Conservation (phyloP, 2,329 filamentous ascomycete genomes). For the Xylariaceae sp. region DNA sequence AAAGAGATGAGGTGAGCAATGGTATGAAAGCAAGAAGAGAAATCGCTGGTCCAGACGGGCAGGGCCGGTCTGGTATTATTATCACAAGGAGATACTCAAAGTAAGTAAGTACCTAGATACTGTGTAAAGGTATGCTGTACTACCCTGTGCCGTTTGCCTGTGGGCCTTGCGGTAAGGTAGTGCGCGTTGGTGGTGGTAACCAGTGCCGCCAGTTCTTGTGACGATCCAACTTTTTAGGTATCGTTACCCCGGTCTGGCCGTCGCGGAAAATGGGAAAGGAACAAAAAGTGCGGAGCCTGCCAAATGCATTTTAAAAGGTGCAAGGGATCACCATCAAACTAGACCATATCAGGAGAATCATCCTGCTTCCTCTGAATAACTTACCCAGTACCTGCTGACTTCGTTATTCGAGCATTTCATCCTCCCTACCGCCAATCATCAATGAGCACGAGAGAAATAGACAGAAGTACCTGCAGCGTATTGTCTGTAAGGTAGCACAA, state of each 20-base stretch:
- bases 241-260: slow-evolving; percentile 1
- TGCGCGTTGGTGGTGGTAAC: too few species aligned
- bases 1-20: slow-evolving; percentile 3
- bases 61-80: slow-evolving; percentile 11
- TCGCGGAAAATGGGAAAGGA: neutral
- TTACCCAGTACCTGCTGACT: too few species aligned
- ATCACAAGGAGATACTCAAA: slow-evolving; percentile 2
- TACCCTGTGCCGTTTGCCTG: too few species aligned
- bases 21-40: neutral
- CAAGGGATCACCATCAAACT: neutral
- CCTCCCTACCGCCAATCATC: too few species aligned
- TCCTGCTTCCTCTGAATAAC: too few species aligned
- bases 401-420: too few species aligned
- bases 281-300: neutral
- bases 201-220: neutral
- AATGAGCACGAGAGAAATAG: too few species aligned
- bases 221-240: neutral
- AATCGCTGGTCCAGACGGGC: neutral
- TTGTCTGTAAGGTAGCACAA: too few species aligned
- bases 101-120: neutral
- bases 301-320: neutral
- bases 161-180: too few species aligned
- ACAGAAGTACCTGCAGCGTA: too few species aligned
- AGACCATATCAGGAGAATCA: neutral
- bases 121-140: too few species aligned